Percentiles rank a stretch among this genome's conserved stretches.
Conservation (phyloP, 177 flowering plant genomes). For the Vitis hybrid region DNA sequence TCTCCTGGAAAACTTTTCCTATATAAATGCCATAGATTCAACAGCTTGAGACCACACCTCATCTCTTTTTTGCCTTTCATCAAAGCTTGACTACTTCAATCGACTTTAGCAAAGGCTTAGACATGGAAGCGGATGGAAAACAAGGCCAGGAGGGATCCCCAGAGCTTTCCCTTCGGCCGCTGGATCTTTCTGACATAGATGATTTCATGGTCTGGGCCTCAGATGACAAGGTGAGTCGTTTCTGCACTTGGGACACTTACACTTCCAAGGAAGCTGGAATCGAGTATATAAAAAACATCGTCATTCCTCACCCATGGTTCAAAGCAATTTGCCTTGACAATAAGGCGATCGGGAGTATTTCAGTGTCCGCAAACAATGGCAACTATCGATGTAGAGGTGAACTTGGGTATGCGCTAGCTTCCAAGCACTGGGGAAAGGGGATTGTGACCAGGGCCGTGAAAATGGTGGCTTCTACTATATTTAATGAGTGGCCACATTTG, state of each 20-base stretch:
- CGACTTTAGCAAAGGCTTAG: background rate
- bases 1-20: too few species aligned
- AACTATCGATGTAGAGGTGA: conserved; percentile 18
- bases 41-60: too few species aligned
- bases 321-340: conserved; percentile 35
- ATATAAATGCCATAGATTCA: too few species aligned
- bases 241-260: conserved; percentile 37
- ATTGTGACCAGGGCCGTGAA: too few species aligned
- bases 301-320: conserved; percentile 30
- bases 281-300: conserved; percentile 12
- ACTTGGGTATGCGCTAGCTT: too few species aligned
- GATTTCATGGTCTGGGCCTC: conserved; percentile 44
- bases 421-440: too few species aligned
- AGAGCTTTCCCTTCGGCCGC: conserved; percentile 24
- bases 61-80: too few species aligned
- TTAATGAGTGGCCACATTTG: too few species aligned
- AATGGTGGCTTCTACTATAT: too few species aligned
- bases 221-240: conserved; percentile 29
- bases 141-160: background rate
- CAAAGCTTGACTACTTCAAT: background rate
- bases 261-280: conserved; percentile 29
- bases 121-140: background rate
- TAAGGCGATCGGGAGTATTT: conserved; percentile 33
- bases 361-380: conserved; percentile 25
- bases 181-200: conserved; percentile 35